Percentiles rank a stretch among this genome's conserved stretches.
These are phyloP conservation scores for Lophiotrema nucula DNA, from an alignment of 495 filamentous ascomycete species.

Conservation along the genomic window DNA sequence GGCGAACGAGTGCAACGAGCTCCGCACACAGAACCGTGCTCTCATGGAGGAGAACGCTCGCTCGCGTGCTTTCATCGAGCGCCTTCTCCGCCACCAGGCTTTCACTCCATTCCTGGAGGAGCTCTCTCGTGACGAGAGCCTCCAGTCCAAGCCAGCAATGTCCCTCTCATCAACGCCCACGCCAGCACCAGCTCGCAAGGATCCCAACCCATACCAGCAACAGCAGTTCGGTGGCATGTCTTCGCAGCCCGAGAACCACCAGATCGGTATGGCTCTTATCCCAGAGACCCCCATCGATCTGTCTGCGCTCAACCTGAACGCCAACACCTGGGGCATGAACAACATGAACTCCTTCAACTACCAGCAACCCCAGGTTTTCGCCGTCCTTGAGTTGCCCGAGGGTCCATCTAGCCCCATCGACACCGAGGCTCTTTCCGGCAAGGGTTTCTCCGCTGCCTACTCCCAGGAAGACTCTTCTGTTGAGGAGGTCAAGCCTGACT, in stretches of 20 bases:
- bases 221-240: slow-evolving; percentile 57
- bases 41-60: slow-evolving; percentile 79
- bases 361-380: slow-evolving; percentile 74
- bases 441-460: slow-evolving; percentile 50
- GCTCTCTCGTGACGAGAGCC: slow-evolving; percentile 43
- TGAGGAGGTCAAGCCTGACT: slow-evolving; percentile 32
- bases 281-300: slow-evolving; percentile 72
- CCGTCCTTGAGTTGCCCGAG: slow-evolving; percentile 73
- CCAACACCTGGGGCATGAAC: slow-evolving; percentile 54
- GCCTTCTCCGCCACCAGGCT: slow-evolving; percentile 80
- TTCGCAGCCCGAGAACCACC: slow-evolving; percentile 45
- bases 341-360: slow-evolving; percentile 52
- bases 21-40: slow-evolving; percentile 67
- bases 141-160: slow-evolving; percentile 30
- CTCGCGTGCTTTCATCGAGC: slow-evolving; percentile 72
- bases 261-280: slow-evolving; percentile 70
- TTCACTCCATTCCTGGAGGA: slow-evolving; percentile 79
- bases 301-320: slow-evolving; percentile 56
- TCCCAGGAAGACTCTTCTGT: slow-evolving; percentile 31
- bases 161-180: slow-evolving; percentile 24
- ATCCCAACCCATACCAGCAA: slow-evolving; percentile 49
- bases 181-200: slow-evolving; percentile 32
- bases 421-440: slow-evolving; percentile 62
- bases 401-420: slow-evolving; percentile 60
- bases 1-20: slow-evolving; percentile 46